phyloP scores from a whole-genome alignment of 805 yeast species.

The Lachancea fermentati region DNA sequence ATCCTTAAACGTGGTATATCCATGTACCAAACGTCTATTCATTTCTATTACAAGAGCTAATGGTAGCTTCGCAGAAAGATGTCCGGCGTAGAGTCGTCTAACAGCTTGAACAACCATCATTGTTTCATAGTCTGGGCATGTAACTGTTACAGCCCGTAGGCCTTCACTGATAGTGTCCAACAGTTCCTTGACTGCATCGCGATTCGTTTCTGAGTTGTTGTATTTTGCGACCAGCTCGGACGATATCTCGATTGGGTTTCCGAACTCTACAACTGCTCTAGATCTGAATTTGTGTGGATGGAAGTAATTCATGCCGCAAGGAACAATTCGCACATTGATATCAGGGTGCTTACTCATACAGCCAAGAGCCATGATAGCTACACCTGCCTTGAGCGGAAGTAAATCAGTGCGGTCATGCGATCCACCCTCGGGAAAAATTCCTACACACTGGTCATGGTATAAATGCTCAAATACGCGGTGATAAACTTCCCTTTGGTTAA shows the following conservation, averaged over 20 bases:
- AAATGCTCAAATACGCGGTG: slow-evolving; percentile 79
- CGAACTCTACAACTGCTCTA: slow-evolving; percentile 92
- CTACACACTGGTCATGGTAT: slow-evolving; percentile 73
- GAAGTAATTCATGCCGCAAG: slow-evolving; percentile 96
- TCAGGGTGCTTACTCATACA: slow-evolving; percentile 76
- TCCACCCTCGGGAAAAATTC: slow-evolving; percentile 98
- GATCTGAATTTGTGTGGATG: slow-evolving; percentile 94
- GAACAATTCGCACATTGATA: slow-evolving; percentile 79
- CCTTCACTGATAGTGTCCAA: slow-evolving; percentile 68
- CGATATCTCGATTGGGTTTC: slow-evolving; percentile 71
- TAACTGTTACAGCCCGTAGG: slow-evolving; percentile 77
- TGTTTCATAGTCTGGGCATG: slow-evolving; percentile 85
- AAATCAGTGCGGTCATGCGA: slow-evolving; percentile 92
- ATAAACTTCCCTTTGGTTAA: slow-evolving; percentile 82
- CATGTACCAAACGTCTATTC: slow-evolving; percentile 80
- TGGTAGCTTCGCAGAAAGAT: slow-evolving; percentile 65
- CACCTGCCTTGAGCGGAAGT: slow-evolving; percentile 93
- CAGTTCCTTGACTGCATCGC: slow-evolving; percentile 67
- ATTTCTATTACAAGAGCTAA: slow-evolving; percentile 82
- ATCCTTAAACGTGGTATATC: slow-evolving; percentile 68
- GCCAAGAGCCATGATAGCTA: slow-evolving; percentile 96
- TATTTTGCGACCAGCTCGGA: slow-evolving; percentile 60
- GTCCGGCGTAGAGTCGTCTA: slow-evolving; percentile 78
- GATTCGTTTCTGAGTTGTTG: slow-evolving; percentile 53
- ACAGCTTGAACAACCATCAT: slow-evolving; percentile 88